These are phyloP conservation scores for Trametes versicolor DNA, from an alignment of 1,284 basidiomycete species.

Conservation along the genomic window DNA sequence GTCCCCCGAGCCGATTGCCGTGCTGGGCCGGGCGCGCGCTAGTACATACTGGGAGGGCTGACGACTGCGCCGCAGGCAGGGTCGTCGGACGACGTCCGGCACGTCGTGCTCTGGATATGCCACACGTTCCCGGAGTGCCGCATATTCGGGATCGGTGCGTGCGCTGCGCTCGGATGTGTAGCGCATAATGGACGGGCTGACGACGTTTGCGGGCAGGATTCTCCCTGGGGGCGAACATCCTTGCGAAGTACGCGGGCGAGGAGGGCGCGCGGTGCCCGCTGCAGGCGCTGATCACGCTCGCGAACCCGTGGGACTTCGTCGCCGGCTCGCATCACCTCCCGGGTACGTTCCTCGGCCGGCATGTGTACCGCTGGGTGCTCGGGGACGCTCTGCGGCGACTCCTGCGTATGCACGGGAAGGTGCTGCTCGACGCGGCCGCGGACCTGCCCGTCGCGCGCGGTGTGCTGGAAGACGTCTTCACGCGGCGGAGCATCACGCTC, in stretches of 20 bases:
- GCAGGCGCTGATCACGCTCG: constrained; percentile 36
- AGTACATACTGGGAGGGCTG: not conserved
- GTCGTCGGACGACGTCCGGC: constrained; percentile 42
- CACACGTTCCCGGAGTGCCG: constrained; percentile 38
- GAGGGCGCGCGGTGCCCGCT: constrained; percentile 42
- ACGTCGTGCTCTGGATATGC: constrained; percentile 41
- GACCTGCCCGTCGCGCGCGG: constrained; percentile 24
- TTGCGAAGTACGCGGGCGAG: constrained; percentile 43
- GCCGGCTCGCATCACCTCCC: constrained; percentile 34
- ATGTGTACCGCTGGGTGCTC: constrained; percentile 39
- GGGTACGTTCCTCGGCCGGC: constrained; percentile 33
- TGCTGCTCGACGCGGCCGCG: constrained; percentile 27
- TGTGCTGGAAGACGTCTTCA: constrained; percentile 30
- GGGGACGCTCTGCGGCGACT: constrained; percentile 39
- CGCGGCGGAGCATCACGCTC: constrained; percentile 31
- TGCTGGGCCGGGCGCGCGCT: not conserved
- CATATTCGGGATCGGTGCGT: constrained; percentile 39
- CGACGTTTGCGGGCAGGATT: constrained; percentile 34
- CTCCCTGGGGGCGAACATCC: constrained; percentile 42
- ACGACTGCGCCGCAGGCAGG: constrained; percentile 37
- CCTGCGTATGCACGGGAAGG: constrained; percentile 31
- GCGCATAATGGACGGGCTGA: not conserved
- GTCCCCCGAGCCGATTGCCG: constrained; percentile 12
- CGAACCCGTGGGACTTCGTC: constrained; percentile 43
- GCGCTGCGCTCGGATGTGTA: not conserved